Evolutionary conservation across 2,329 filamentous ascomycete genomes (phyloP), one percentile per base, ranked within the genome.

Genomic region (Alternaria conjuncta): DNA sequence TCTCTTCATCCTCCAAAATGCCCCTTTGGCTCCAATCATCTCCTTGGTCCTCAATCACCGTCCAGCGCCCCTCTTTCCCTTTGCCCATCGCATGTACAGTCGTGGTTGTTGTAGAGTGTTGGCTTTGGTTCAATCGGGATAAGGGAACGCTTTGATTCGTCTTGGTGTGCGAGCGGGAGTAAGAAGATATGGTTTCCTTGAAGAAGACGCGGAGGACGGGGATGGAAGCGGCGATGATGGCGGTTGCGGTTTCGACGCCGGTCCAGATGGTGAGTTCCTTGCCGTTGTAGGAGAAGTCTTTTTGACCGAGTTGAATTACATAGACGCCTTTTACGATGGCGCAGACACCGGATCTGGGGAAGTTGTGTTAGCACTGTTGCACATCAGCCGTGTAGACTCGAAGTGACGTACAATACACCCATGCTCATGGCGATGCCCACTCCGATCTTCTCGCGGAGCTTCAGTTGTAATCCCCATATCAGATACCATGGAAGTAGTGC

Each of bases 151-250:
- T 44, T n/a, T 44, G 15, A 7, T 50, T 56, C 3, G 55, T 36
- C 2, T 21, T 26, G n/a, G 23, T 41, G 8, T 43, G 26, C 32
- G 47, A 53, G 25, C 51, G 51, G 8, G 55, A 46, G 41, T 53
- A 50, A 0, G 60, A 63, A 8, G 65, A 69, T 3, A 71, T 67
- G 2, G 66, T 67, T n/a, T 75, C 68, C n/a, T 72, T 72, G 67
- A 77, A 71, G 66, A 76, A 76, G 8, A 76, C 75, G 26, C 75
- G 74, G 3, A 77, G 69, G 3, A 77, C 72, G 6, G 75, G 74
- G 7, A 77, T 74, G 3, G 70, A 75, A 7, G 71, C 74, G 10
- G 67, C 75, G 49, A 75, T 67, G 6, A 77, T 75, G 25, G 75
- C 73, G 5, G 71, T 71, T 32, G 74, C 71, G 26, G 71, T 76